Evolutionary conservation across 352 stramenopile species (phyloP).

Genomic region (Pythium monospermum): DNA sequence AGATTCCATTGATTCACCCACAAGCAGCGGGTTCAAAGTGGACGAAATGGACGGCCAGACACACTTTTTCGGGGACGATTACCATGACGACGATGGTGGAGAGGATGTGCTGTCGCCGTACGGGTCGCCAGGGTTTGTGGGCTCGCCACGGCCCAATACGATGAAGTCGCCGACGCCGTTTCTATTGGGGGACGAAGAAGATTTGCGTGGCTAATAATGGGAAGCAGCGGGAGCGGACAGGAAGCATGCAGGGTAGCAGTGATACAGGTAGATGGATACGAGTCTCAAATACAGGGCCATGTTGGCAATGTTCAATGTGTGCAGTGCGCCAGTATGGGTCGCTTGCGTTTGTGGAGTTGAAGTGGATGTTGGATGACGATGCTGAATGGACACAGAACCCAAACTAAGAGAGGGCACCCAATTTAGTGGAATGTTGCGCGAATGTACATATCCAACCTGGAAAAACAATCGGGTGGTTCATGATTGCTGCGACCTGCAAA

Average conservation of each 20-base stretch:
- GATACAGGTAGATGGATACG: too few species aligned
- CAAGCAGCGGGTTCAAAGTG: conserved; percentile 18
- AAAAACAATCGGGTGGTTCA: too few species aligned
- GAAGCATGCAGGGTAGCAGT: too few species aligned
- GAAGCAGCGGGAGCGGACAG: background rate
- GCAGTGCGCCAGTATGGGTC: background rate
- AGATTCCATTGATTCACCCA: conserved; percentile 78
- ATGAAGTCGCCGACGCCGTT: conserved; percentile 1
- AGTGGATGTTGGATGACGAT: too few species aligned
- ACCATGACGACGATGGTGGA: background rate
- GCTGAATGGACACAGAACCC: too few species aligned
- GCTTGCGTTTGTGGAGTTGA: background rate
- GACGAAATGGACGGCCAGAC: conserved; percentile 18
- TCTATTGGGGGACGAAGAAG: conserved; percentile 11
- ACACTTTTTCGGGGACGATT: conserved; percentile 13
- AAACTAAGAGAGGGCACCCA: too few species aligned
- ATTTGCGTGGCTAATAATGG: conserved; percentile 7
- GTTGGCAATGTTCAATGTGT: too few species aligned
- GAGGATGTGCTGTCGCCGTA: conserved; percentile 17
- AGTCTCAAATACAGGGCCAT: too few species aligned
- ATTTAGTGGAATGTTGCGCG: too few species aligned
- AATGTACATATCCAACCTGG: too few species aligned
- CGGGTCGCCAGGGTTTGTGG: conserved; percentile 16
- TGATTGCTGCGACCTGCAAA: too few species aligned
- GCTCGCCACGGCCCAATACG: too few species aligned